A percentile compares a stretch with the other conserved stretches of the same genome.
Evolutionary conservation across 257 asterid species (phyloP).

Genomic region (Solanum lycopersicoides): DNA sequence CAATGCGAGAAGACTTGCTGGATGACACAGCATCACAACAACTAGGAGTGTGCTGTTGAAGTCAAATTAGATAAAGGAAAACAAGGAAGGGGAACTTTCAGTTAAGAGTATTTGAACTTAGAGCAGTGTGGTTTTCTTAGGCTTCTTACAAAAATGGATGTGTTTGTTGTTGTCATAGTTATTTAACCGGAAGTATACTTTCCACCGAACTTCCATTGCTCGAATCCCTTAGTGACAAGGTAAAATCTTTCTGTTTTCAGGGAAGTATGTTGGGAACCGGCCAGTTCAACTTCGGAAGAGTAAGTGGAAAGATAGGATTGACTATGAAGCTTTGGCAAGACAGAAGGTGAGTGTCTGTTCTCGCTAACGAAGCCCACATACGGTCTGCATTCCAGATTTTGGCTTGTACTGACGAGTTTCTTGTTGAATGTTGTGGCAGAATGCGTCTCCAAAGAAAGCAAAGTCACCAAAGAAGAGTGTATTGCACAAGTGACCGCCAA

Average conservation of each 20-base stretch:
- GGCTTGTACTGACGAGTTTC: not conserved
- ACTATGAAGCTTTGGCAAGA: conserved; percentile 47
- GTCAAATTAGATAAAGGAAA: not conserved
- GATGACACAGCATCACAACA: not conserved
- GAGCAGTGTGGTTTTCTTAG: not conserved
- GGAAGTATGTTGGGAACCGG: conserved; percentile 89
- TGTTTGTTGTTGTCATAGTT: not conserved
- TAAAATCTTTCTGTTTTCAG: conserved; percentile 19
- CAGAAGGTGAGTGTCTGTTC: conserved; percentile 44
- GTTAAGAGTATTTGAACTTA: not conserved
- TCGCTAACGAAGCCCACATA: not conserved
- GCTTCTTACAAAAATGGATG: not conserved
- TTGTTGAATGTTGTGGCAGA: not conserved
- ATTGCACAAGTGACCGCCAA: conserved; percentile 1
- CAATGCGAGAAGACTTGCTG: not conserved
- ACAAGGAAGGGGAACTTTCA: not conserved
- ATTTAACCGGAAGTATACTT: not conserved
- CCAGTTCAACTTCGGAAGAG: conserved; percentile 93
- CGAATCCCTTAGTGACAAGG: not conserved
- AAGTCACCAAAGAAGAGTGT: conserved; percentile 1
- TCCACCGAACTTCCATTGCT: not conserved
- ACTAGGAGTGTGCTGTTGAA: not conserved
- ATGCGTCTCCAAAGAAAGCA: not conserved
- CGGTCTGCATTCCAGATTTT: not conserved
- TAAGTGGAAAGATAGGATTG: conserved; percentile 86